These are phyloP conservation scores for Penicillium cinerascens DNA, from an alignment of 495 filamentous ascomycete species.

Conservation along the genomic window DNA sequence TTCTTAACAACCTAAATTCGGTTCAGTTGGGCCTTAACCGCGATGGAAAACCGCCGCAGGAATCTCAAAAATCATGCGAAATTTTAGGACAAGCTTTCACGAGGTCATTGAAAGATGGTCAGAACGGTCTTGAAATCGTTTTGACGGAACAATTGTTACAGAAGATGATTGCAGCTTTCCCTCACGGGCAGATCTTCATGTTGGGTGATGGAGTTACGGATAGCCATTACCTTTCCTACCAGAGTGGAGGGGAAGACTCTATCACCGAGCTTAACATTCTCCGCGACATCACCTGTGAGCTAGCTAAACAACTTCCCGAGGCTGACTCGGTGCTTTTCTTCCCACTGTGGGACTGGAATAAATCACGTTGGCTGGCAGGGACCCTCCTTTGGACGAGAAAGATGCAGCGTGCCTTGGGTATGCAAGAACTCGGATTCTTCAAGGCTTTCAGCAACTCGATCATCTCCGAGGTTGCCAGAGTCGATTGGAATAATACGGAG, in stretches of 20 bases:
- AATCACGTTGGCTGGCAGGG: conserved; percentile 60
- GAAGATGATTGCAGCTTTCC: neutral
- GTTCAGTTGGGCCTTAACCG: too few relatives aligned
- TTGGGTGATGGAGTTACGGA: neutral
- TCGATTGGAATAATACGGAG: conserved; percentile 45
- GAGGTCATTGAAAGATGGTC: too few relatives aligned
- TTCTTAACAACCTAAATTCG: too few relatives aligned
- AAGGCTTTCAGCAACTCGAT: conserved; percentile 57
- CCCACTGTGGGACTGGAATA: conserved; percentile 59
- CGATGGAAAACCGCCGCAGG: too few relatives aligned
- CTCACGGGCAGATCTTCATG: too few relatives aligned
- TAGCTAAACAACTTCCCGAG: conserved; percentile 3
- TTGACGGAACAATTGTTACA: neutral
- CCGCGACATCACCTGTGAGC: conserved; percentile 24
- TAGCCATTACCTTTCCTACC: neutral
- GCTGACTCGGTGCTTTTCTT: conserved; percentile 54
- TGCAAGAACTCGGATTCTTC: conserved; percentile 50
- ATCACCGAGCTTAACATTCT: conserved; percentile 1
- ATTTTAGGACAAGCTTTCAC: too few relatives aligned
- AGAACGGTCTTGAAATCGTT: neutral
- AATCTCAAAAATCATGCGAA: too few relatives aligned
- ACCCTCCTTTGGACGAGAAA: conserved; percentile 54
- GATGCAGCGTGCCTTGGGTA: conserved; percentile 33
- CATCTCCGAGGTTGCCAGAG: conserved; percentile 55
- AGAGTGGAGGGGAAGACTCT: neutral